phyloP scores from a whole-genome alignment of 208 protist species.

The Acanthamoeba triangularis region DNA sequence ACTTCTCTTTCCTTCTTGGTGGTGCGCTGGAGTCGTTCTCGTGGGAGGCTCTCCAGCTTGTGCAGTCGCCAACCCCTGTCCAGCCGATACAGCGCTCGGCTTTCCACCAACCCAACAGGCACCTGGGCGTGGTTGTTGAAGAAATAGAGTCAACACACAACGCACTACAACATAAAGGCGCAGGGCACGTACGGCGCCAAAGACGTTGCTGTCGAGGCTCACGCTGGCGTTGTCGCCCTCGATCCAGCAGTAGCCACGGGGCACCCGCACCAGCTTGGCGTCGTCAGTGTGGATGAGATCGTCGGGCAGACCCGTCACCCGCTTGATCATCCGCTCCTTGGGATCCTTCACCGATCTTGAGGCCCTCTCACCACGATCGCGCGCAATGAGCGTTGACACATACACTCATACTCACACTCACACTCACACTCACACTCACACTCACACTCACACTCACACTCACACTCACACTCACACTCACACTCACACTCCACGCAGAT shows the following conservation, averaged over 20 bases:
- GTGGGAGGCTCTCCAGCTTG: background rate
- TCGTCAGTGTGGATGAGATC: constrained; percentile 10
- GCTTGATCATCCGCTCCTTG: constrained; percentile 37
- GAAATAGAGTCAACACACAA: no score
- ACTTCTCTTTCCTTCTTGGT: background rate
- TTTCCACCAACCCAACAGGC: background rate
- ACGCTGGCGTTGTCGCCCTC: constrained; percentile 65
- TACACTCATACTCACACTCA: no score
- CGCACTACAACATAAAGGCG: no score
- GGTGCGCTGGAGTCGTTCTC: background rate
- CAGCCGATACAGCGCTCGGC: background rate
- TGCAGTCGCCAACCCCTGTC: background rate
- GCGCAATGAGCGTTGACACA: no score
- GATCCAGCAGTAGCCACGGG: constrained; percentile 64
- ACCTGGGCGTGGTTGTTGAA: background rate
- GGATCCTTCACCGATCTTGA: background rate
- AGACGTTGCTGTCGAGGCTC: constrained; percentile 68
- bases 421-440: no score
- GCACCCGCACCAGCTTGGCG: background rate
- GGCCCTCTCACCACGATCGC: background rate
- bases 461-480: no score
- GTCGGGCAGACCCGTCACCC: constrained; percentile 8
- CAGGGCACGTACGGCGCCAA: constrained; percentile 52
- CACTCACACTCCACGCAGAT: no score
- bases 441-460: no score